Conservation (phyloP, 495 filamentous ascomycete species). For the Aspergillus carlsbadensis region DNA sequence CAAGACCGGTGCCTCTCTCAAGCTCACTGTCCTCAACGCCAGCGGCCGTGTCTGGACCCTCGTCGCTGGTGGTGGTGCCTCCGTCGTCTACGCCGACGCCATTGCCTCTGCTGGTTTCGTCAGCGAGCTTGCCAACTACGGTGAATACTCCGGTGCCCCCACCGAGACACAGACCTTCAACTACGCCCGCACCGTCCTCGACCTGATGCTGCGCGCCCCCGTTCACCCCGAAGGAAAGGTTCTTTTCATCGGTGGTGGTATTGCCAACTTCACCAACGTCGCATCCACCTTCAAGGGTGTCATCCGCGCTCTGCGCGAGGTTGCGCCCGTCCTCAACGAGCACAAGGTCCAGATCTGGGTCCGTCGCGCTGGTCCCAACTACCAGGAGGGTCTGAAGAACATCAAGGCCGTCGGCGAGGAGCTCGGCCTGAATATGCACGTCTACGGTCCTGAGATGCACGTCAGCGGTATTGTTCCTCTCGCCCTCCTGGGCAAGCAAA, state of each 20-base stretch:
- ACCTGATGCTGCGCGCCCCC: slow-evolving; percentile 95
- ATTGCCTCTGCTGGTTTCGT: slow-evolving; percentile 97
- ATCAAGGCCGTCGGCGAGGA: slow-evolving; percentile 95
- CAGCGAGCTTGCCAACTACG: slow-evolving; percentile 97
- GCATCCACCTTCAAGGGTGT: slow-evolving; percentile 99
- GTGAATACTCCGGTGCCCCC: slow-evolving; percentile 98
- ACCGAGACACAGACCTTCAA: slow-evolving; percentile 98
- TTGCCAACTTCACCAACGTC: slow-evolving; percentile 99
- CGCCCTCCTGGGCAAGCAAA: slow-evolving; percentile 61
- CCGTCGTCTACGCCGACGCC: slow-evolving; percentile 97
- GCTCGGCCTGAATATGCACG: slow-evolving; percentile 90
- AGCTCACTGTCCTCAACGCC: slow-evolving; percentile 93
- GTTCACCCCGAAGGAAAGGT: slow-evolving; percentile 88
- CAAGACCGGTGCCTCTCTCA: slow-evolving; percentile 98
- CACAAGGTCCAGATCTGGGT: slow-evolving; percentile 99
- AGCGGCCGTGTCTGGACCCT: slow-evolving; percentile 95
- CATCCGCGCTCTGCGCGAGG: slow-evolving; percentile 93
- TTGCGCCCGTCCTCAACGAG: slow-evolving; percentile 79
- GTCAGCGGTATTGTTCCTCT: slow-evolving; percentile 69
- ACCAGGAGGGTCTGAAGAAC: slow-evolving; percentile 99
- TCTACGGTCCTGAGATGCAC: slow-evolving; percentile 97
- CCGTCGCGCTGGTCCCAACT: slow-evolving; percentile 97
- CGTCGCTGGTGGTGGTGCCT: slow-evolving; percentile 98
- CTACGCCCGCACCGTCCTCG: slow-evolving; percentile 94
- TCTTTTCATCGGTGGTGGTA: slow-evolving; percentile 98